Percentiles rank a stretch among this genome's conserved stretches.
Conservation (phyloP, 768 basidiomycete species). For the Pulveroboletus frians region DNA sequence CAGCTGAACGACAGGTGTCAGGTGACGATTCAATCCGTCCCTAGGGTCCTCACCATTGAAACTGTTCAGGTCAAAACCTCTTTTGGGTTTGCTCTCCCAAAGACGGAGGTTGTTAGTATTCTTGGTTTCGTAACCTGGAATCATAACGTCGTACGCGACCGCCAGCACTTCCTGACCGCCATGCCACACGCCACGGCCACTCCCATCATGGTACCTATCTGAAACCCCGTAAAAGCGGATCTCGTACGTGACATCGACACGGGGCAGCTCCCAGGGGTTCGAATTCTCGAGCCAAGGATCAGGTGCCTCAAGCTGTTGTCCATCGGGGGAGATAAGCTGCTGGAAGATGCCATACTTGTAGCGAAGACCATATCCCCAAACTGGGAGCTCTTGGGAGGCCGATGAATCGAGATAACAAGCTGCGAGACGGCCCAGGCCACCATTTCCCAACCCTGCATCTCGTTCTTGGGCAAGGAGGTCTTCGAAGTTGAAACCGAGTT, state of each 20-base stretch:
- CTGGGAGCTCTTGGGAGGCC: slow-evolving; percentile 83
- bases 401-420: slow-evolving; percentile 97
- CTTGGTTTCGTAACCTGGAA: slow-evolving; percentile 75
- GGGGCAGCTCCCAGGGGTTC: slow-evolving; percentile 86
- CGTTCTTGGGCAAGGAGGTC: slow-evolving; percentile 85
- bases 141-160: slow-evolving; percentile 91
- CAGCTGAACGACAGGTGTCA: slow-evolving; percentile 45
- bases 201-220: slow-evolving; percentile 57
- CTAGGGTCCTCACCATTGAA: slow-evolving; percentile 68
- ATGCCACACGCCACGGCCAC: slow-evolving; percentile 63
- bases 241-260: slow-evolving; percentile 78
- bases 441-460: slow-evolving; percentile 93
- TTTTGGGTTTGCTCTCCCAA: slow-evolving; percentile 83
- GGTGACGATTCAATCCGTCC: not conserved
- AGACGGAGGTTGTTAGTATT: slow-evolving; percentile 87
- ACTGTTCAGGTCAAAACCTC: slow-evolving; percentile 88
- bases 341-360: slow-evolving; percentile 98
- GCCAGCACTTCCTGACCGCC: slow-evolving; percentile 95
- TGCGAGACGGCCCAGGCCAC: slow-evolving; percentile 91
- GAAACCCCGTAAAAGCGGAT: slow-evolving; percentile 87
- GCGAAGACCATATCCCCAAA: slow-evolving; percentile 92
- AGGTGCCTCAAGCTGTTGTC: slow-evolving; percentile 82
- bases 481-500: slow-evolving; percentile 88
- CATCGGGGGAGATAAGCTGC: slow-evolving; percentile 79
- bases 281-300: slow-evolving; percentile 89